phyloP scores from a whole-genome alignment of 1,139 yeast species.

The Blastobotrys persicus region DNA sequence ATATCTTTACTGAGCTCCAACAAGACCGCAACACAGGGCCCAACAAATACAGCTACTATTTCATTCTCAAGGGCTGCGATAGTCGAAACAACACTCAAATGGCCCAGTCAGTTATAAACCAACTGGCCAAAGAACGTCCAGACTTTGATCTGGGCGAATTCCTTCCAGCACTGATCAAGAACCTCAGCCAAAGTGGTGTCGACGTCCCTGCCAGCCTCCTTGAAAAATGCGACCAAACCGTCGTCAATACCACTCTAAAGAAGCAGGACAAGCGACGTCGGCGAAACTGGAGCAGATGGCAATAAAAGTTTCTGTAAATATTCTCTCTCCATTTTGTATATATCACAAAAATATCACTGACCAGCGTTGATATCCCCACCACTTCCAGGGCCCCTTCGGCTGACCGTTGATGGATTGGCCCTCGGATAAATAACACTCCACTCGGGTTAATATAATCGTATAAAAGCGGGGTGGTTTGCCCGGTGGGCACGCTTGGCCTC shows the following conservation, averaged over 20 bases:
- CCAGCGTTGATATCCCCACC: too few relatives aligned
- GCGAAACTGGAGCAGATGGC: constrained; percentile 8
- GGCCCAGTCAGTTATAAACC: constrained; percentile 43
- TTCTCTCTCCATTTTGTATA: neutral
- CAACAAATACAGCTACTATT: constrained; percentile 58
- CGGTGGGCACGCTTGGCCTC: too few relatives aligned
- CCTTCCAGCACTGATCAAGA: constrained; percentile 12
- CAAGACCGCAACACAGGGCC: constrained; percentile 40
- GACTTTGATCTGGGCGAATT: constrained; percentile 17
- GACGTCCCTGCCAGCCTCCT: constrained; percentile 13
- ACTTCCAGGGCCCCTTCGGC: too few relatives aligned
- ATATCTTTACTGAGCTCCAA: constrained; percentile 40
- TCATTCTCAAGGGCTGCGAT: constrained; percentile 48
- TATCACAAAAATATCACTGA: too few relatives aligned
- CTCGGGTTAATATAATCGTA: neutral
- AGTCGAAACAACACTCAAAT: constrained; percentile 38
- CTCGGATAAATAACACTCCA: neutral
- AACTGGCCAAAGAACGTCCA: constrained; percentile 15
- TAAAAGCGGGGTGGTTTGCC: too few relatives aligned
- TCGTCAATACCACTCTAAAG: neutral
- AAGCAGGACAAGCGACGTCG: constrained; percentile 3
- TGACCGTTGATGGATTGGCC: neutral
- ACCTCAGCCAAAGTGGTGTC: constrained; percentile 9
- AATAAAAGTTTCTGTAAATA: neutral
- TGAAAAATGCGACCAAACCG: constrained; percentile 1